A percentile compares a stretch with the other conserved stretches of the same genome.
phyloP scores from a whole-genome alignment of 1,284 basidiomycete species.

The Neolentinus lepideus region DNA sequence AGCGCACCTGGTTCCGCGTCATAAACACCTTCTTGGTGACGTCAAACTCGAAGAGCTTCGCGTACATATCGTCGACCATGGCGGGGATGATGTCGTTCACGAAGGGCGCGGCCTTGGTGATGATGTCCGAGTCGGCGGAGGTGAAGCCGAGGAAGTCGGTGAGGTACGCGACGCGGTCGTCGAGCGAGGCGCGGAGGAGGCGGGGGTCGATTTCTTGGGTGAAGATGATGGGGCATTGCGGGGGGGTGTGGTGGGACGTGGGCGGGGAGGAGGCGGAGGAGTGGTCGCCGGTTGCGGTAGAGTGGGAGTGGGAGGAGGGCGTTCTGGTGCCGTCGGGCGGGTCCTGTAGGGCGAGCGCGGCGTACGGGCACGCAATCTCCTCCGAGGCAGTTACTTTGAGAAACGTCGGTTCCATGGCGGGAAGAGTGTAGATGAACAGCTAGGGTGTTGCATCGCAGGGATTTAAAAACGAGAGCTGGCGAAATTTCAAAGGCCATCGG shows the following conservation, averaged over 20 bases:
- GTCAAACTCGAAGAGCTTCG: conserved; percentile 39
- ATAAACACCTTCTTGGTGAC: conserved; percentile 37
- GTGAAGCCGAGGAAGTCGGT: conserved; percentile 39
- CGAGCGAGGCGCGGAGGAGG: conserved; percentile 22
- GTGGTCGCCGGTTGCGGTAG: not conserved
- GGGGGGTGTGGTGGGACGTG: not conserved
- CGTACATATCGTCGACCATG: conserved; percentile 38
- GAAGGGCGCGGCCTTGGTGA: conserved; percentile 31
- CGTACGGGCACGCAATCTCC: not conserved
- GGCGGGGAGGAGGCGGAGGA: not conserved
- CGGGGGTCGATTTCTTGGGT: conserved; percentile 24
- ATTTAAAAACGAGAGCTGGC: not conserved
- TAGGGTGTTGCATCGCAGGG: not conserved
- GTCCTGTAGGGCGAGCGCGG: too few species aligned
- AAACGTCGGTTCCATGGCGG: not conserved
- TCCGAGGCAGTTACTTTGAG: not conserved
- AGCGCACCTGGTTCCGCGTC: conserved; percentile 24
- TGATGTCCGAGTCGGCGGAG: conserved; percentile 30
- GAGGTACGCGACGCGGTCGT: conserved; percentile 31
- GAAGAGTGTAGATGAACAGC: not conserved
- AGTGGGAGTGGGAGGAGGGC: not conserved
- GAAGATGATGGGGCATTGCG: conserved; percentile 18
- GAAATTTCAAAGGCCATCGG: not conserved
- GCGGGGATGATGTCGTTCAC: conserved; percentile 34
- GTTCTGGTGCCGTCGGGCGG: not conserved